Percentiles rank a stretch among this genome's conserved stretches.
Evolutionary conservation across 2,329 filamentous ascomycete genomes (phyloP).

Genomic region (Botrytis galanthina): DNA sequence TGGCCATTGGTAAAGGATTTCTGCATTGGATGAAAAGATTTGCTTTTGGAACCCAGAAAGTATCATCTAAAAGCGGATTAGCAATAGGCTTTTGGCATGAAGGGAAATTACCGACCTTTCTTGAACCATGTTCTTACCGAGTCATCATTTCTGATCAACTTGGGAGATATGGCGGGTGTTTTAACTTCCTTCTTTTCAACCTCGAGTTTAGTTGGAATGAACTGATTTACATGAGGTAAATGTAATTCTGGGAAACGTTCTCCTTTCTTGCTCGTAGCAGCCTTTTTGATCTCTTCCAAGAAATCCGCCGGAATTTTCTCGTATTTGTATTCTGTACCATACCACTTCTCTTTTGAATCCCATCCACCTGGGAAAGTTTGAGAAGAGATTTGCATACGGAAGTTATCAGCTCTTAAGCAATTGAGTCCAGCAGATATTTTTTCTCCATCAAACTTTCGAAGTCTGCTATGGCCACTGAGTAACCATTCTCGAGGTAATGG

Average conservation of each 20-base stretch:
- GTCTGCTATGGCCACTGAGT: slow-evolving; percentile 69
- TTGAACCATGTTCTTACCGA: slow-evolving; percentile 89
- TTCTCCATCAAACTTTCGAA: slow-evolving; percentile 78
- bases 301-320: slow-evolving; percentile 78
- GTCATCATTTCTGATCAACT: slow-evolving; percentile 80
- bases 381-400: slow-evolving; percentile 79
- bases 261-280: slow-evolving; percentile 55
- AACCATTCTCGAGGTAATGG: slow-evolving; percentile 83
- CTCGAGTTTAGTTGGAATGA: slow-evolving; percentile 88
- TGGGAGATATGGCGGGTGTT: slow-evolving; percentile 70
- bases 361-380: slow-evolving; percentile 80
- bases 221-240: slow-evolving; percentile 90
- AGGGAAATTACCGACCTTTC: slow-evolving; percentile 49
- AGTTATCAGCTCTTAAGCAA: slow-evolving; percentile 81
- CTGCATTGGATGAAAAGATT: slow-evolving; percentile 78
- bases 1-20: slow-evolving; percentile 75
- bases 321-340: slow-evolving; percentile 87
- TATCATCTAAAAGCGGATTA: slow-evolving; percentile 61
- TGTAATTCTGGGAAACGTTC: slow-evolving; percentile 70
- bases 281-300: slow-evolving; percentile 65
- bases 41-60: slow-evolving; percentile 96
- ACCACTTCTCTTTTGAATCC: slow-evolving; percentile 93
- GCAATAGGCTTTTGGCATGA: neutral
- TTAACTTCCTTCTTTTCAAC: slow-evolving; percentile 92
- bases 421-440: slow-evolving; percentile 71